phyloP scores from a whole-genome alignment of 768 basidiomycete genomes.

The Suillus alpinus region DNA sequence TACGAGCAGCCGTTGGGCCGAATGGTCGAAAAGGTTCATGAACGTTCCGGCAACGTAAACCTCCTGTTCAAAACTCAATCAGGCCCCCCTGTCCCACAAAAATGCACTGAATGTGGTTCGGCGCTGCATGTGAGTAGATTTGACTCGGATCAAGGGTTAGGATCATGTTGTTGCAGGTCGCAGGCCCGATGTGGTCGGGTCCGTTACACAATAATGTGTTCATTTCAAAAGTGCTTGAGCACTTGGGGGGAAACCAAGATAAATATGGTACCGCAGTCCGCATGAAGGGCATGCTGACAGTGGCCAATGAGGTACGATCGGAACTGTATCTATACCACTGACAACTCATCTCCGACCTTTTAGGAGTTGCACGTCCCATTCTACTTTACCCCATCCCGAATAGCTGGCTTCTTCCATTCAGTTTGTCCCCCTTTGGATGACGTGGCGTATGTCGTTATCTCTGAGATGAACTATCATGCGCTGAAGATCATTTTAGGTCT shows the following conservation, averaged over 20 bases:
- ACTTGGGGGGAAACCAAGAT: slow-evolving; percentile 59
- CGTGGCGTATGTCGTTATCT: slow-evolving; percentile 55
- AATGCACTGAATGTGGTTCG: slow-evolving; percentile 82
- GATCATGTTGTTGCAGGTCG: slow-evolving; percentile 48
- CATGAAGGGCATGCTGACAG: slow-evolving; percentile 94
- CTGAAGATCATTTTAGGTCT: slow-evolving; percentile 48
- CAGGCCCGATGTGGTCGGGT: slow-evolving; percentile 97
- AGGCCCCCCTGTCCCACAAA: slow-evolving; percentile 63
- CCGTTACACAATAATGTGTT: slow-evolving; percentile 79
- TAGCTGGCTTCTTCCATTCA: slow-evolving; percentile 83
- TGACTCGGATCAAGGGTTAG: background rate
- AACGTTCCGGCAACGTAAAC: slow-evolving; percentile 55
- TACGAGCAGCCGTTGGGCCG: slow-evolving; percentile 86
- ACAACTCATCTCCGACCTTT: background rate
- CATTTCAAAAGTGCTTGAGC: slow-evolving; percentile 67
- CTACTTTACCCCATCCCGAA: slow-evolving; percentile 81
- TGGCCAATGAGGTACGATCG: slow-evolving; percentile 77
- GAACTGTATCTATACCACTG: background rate
- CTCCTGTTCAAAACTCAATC: slow-evolving; percentile 66
- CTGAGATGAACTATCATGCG: background rate
- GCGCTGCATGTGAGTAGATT: slow-evolving; percentile 62
- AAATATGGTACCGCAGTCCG: slow-evolving; percentile 76
- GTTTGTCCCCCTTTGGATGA: slow-evolving; percentile 72
- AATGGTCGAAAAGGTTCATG: slow-evolving; percentile 58
- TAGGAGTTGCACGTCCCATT: slow-evolving; percentile 79